Base-by-base conservation (phyloP, 441 rosid species). In the Gossypium trilobum region DNA sequence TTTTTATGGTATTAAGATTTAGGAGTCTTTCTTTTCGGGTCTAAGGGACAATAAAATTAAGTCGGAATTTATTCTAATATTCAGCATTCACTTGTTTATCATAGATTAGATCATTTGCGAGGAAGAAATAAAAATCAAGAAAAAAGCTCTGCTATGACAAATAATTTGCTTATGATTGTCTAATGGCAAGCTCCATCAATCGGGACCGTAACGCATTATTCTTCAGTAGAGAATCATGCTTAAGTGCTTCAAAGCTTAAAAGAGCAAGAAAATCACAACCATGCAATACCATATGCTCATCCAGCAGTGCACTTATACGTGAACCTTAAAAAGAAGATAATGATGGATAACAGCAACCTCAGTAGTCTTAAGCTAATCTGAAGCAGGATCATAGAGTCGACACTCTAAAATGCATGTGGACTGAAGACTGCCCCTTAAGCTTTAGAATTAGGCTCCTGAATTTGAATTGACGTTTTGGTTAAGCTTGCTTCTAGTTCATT, bases 401-500 rank as follows among this genome's bases (percentile, higher is more conserved):
- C 19, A 59, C 67, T 58, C 11, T 16, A 60, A 59, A 60, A 25
- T 19, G 23, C 74, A 71, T 25, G 68, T 14, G 56, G 59, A 72
- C 48, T 5, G 48, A 60, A 72, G 57, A 42, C 29, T 27, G 3
- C 52, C 9, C 14, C 36, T 31, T 25, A 52, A 33, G 42, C 62
- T 33, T 64, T 20, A 2, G 31, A 19, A 1, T 63, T 22, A 36
- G 88, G 86, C 73, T 88, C 88, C 23, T 86, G 75, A 75, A 87
- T 87, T 79, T 91, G 84, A 68, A 91, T 83, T 2, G 97, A 89
- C 2, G 97, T 84, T 79, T 82, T 90, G 8, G 95, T 83, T 78
- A 92, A 87, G 86, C 97, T 92, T 68, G 89, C 97, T 84, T 94
- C 97, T n/a, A 90, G 84, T 73, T 92, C 97, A 36, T 63, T 39